These are phyloP conservation scores for Colletotrichum sp. DNA, from an alignment of 2,329 filamentous ascomycete genomes.

Conservation along the genomic window DNA sequence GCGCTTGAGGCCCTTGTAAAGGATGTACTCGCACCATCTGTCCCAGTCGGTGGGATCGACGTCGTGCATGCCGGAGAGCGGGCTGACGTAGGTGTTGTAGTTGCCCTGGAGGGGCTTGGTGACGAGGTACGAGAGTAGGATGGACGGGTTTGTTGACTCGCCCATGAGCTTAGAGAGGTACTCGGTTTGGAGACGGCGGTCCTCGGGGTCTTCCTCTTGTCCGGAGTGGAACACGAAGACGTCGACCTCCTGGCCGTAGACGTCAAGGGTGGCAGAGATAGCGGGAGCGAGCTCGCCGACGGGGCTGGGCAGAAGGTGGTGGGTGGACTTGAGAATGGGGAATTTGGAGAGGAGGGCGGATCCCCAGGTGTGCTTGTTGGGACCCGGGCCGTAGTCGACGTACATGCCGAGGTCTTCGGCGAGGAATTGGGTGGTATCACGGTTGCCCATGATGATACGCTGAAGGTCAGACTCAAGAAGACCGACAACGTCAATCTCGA, in stretches of 20 bases:
- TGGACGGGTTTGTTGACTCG: conserved; percentile 76
- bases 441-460: conserved; percentile 99
- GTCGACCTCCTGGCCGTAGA: conserved; percentile 88
- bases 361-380: conserved; percentile 99
- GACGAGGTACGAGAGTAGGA: conserved; percentile 91
- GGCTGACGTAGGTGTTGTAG: conserved; percentile 93
- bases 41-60: conserved; percentile 95
- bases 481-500: conserved; percentile 98
- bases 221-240: conserved; percentile 99
- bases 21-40: conserved; percentile 97
- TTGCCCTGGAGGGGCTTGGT: conserved; percentile 91
- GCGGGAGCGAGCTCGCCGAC: conserved; percentile 95
- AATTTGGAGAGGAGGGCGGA: conserved; percentile 93
- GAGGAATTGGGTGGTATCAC: conserved; percentile 92
- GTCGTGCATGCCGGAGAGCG: conserved; percentile 89
- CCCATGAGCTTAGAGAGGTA: conserved; percentile 92
- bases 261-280: conserved; percentile 94
- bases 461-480: conserved; percentile 92
- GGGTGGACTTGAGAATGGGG: conserved; percentile 95
- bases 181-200: conserved; percentile 83
- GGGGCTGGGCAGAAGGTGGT: conserved; percentile 91
- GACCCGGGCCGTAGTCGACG: conserved; percentile 94
- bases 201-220: conserved; percentile 94
- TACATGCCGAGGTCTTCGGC: conserved; percentile 99
- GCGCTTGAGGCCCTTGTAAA: conserved; percentile 87